Evolutionary conservation across 2,329 filamentous ascomycete genomes (phyloP).

Genomic region (Bisporella sp.): DNA sequence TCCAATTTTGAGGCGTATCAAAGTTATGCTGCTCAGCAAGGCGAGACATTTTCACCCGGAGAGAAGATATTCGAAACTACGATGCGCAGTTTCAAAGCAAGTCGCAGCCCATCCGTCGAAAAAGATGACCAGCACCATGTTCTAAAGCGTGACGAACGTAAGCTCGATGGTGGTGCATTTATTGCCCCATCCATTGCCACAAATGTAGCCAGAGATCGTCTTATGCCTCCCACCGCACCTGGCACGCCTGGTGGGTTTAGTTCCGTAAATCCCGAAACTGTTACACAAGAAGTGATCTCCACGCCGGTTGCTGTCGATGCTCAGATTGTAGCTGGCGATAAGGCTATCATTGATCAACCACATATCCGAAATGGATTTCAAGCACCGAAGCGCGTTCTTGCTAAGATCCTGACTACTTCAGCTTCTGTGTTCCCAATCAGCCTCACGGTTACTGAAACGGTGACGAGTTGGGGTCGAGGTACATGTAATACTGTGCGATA

Average conservation of each 20-base stretch:
- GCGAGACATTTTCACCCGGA: slow-evolving; percentile 47
- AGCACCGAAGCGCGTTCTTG: slow-evolving; percentile 42
- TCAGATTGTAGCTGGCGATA: slow-evolving; percentile 12
- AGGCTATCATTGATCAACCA: background rate
- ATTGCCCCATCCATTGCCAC: too few relatives aligned
- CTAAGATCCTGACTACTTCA: slow-evolving; percentile 56
- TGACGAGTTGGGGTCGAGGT: slow-evolving; percentile 73
- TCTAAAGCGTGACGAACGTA: slow-evolving; percentile 20
- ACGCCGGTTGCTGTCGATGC: background rate
- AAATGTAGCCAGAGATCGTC: slow-evolving; percentile 2
- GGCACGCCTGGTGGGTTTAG: slow-evolving; percentile 9
- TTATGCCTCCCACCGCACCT: slow-evolving; percentile 10
- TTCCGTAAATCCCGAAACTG: background rate
- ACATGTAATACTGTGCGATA: slow-evolving; percentile 63
- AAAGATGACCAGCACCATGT: slow-evolving; percentile 10
- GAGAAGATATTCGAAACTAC: slow-evolving; percentile 36
- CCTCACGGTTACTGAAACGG: slow-evolving; percentile 57
- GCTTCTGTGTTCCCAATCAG: slow-evolving; percentile 60
- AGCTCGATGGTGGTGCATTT: slow-evolving; percentile 13
- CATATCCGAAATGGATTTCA: slow-evolving; percentile 18
- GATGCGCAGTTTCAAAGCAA: slow-evolving; percentile 23
- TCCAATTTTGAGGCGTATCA: slow-evolving; percentile 50
- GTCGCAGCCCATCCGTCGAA: slow-evolving; percentile 20
- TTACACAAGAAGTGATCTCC: background rate
- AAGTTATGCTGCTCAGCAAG: slow-evolving; percentile 40